Evolutionary conservation across 768 basidiomycete species (phyloP), one percentile per base, ranked within the genome.

Genomic region (Tricholoma furcatifolium): DNA sequence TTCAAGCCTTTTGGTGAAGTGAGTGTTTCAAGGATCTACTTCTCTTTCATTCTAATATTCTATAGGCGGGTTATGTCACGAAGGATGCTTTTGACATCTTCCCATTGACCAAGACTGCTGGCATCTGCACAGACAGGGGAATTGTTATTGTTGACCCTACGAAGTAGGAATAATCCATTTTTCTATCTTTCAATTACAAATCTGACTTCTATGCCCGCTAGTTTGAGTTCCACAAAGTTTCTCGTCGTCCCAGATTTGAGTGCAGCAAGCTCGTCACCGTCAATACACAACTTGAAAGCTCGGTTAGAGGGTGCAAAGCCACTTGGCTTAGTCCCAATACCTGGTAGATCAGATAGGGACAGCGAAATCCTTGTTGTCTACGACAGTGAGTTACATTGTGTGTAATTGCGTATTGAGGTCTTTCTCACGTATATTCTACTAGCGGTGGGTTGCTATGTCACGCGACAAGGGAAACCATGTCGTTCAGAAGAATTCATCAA

Each of bases 391-490:
- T 64, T 44, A 12, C 35, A 39, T 46, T 46, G 31, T 4, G 24
- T 24, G 12, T 11, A 43, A 18, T 40, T 17, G 53, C 40, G 35
- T 21, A 38, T n/a, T 41, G 6, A 21, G 9, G 27, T 49, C 48
- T 34, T 21, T 55, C 21, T 60, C 24, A 38, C 47, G 43, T 20
- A 38, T 11, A 20, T 32, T 44, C n/a, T 43, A 36, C 31, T 54
- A 92, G 91, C 78, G 24, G 69, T 91, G 36, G 91, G 91, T 12
- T 89, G 82, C 61, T 93, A 87, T 64, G 81, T 91, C 60, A 80
- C 85, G 51, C 85, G 82, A 50, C 75, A 82, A 55, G 91, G 91
- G 2, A 65, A 72, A 1, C 89, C 88, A 3, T 73, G 72, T 10
- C 85, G 88, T 36, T 76, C 76, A 40, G 75, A 72, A 4, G 76